Evolutionary conservation across 768 basidiomycete genomes (phyloP), one percentile per base, ranked within the genome.

Genomic region (Sutorius australiensis): DNA sequence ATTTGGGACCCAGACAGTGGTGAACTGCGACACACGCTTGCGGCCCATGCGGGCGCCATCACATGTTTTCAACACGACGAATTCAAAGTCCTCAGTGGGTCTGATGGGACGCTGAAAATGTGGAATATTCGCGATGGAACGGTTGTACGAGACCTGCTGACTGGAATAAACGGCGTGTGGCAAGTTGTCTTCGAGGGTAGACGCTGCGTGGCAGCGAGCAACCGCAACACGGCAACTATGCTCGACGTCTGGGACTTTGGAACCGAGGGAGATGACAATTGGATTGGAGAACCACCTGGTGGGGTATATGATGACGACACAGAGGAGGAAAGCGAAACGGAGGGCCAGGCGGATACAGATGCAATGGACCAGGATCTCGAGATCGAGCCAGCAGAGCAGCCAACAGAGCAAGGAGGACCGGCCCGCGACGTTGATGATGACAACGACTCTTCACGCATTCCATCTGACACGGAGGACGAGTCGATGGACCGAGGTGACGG

Each of bases 21-120:
- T 50, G 84, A 85, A 53, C 77, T 91, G 30, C 83, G 81, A 36
- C 87, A 94, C 59, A 85, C 87, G 0, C 80, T 99, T 30, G 85
- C 87, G 4, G 92, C 91, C 1, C 95, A 98, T 68, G 89, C 88
- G 6, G 95, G 95, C 19, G 94, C 95, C n/a, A 98, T 99, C 60
- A 98, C 97, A 16, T 99, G 95, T 73, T 98, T 98, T 79, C 93
- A 95, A 70, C 94, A 97, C 60, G 95, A 98, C 68, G 95, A 98
- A 67, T 92, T 91, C 77, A 98, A 97, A 67, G 92, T 98, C 41
- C 79, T 99, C 28, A 92, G 89, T 63, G 95, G 95, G 12, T 91
- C 89, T 13, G 97, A 98, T 61, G 97, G 97, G 14, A 92, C 90
- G 53, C 77, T 99, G 61, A 98, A 98, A 78, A 90, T 98, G 86